Conservation (phyloP, 2,329 filamentous ascomycete species). For the Zasmidium cellare region DNA sequence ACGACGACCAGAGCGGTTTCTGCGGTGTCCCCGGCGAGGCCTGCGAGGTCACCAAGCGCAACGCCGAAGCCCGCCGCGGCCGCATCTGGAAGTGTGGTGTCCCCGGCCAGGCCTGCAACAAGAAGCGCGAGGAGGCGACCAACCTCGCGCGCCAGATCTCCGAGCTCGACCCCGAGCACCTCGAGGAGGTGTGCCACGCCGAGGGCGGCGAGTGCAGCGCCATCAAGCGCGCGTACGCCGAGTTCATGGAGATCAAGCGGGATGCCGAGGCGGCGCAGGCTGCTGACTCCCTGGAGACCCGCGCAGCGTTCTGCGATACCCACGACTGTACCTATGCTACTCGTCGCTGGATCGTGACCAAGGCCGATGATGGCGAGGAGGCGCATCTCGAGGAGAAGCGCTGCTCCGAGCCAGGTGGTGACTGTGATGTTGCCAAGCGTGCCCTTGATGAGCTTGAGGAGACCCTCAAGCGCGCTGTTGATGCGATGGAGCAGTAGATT, state of each 20-base stretch:
- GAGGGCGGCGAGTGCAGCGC: constrained; percentile 29
- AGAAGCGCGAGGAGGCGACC: constrained; percentile 36
- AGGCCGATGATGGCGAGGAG: constrained; percentile 4
- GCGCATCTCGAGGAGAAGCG: constrained; percentile 5
- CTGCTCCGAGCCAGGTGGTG: constrained; percentile 19
- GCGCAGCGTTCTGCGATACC: constrained; percentile 6
- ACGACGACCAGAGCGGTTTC: background rate
- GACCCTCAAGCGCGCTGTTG: constrained; percentile 13
- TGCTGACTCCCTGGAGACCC: constrained; percentile 4
- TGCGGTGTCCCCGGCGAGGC: constrained; percentile 42
- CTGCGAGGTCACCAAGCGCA: constrained; percentile 41
- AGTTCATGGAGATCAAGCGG: constrained; percentile 27
- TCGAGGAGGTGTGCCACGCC: constrained; percentile 17
- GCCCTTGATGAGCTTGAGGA: constrained; percentile 19
- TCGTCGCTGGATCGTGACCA: constrained; percentile 9
- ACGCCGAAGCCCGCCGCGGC: constrained; percentile 39
- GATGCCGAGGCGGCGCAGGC: constrained; percentile 22
- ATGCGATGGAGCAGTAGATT: background rate
- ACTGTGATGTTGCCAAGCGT: constrained; percentile 17
- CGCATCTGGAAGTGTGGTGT: constrained; percentile 4
- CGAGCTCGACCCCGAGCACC: background rate
- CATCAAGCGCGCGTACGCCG: constrained; percentile 28
- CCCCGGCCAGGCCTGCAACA: constrained; percentile 16
- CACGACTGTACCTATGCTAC: constrained; percentile 9
- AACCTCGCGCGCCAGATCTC: constrained; percentile 11